These are phyloP conservation scores for Trichoderma asperellum DNA, from an alignment of 2,329 filamentous ascomycete species.

Conservation along the genomic window DNA sequence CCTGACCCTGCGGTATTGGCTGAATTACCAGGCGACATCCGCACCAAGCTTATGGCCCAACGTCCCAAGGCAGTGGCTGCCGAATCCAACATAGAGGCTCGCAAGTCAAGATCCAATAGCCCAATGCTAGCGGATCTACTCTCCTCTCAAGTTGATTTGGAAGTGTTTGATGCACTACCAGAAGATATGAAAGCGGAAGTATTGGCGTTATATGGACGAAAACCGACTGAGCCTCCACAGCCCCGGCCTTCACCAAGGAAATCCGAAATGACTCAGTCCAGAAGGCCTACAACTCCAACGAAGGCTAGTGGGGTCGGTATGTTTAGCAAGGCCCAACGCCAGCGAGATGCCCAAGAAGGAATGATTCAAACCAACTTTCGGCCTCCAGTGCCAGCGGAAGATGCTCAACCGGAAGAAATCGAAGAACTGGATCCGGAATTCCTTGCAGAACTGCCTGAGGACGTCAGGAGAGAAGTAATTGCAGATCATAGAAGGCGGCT, in stretches of 20 bases:
- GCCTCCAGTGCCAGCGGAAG: constrained; percentile 42
- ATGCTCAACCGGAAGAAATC: constrained; percentile 41
- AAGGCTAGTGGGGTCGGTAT: constrained; percentile 60
- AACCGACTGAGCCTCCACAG: constrained; percentile 40
- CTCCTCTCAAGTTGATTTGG: constrained; percentile 82
- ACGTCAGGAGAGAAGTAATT: constrained; percentile 77
- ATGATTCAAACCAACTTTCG: constrained; percentile 77
- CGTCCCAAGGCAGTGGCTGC: constrained; percentile 39
- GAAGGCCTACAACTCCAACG: constrained; percentile 64
- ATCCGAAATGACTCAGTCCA: constrained; percentile 54
- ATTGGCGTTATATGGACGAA: constrained; percentile 67
- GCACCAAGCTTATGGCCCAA: constrained; percentile 71
- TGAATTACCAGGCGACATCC: constrained; percentile 82
- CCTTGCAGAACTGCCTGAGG: constrained; percentile 79
- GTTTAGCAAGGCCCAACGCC: constrained; percentile 53
- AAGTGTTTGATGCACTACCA: constrained; percentile 81
- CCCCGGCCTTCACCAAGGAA: constrained; percentile 61
- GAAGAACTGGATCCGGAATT: constrained; percentile 70
- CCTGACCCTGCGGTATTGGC: constrained; percentile 80
- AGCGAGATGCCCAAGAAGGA: constrained; percentile 58
- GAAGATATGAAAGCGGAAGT: constrained; percentile 85
- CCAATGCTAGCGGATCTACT: constrained; percentile 50
- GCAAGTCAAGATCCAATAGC: constrained; percentile 44
- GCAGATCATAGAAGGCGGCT: constrained; percentile 65
- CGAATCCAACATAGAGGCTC: constrained; percentile 39